Conservation (phyloP, 164 flowering plant species). For the Malania oleifera region DNA sequence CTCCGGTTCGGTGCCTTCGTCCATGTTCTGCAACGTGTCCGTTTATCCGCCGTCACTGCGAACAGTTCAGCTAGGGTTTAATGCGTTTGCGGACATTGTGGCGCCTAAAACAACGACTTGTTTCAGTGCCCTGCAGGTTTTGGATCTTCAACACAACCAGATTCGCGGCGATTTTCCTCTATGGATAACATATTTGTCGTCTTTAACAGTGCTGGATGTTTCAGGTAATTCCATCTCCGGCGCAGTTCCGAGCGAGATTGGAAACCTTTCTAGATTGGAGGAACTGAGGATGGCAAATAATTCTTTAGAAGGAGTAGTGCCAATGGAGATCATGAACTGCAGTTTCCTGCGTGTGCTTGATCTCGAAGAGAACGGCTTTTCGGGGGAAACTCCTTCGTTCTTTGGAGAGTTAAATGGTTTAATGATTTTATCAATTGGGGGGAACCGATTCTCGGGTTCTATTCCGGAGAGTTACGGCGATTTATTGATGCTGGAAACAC, state of each 20-base stretch:
- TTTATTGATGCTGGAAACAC: slow-evolving; percentile 22
- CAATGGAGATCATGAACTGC: slow-evolving; percentile 38
- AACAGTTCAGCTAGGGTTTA: slow-evolving; percentile 23
- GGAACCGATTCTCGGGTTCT: slow-evolving; percentile 37
- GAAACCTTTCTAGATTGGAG: slow-evolving; percentile 19
- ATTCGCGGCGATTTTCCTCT: slow-evolving; percentile 20
- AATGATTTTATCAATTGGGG: slow-evolving; percentile 29
- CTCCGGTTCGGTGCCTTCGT: slow-evolving; percentile 24
- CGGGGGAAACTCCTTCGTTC: slow-evolving; percentile 35
- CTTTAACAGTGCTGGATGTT: slow-evolving; percentile 20
- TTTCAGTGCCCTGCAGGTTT: slow-evolving; percentile 19
- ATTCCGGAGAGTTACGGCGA: slow-evolving; percentile 31
- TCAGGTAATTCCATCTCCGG: slow-evolving; percentile 32
- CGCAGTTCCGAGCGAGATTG: slow-evolving; percentile 18
- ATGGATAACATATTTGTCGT: slow-evolving; percentile 15
- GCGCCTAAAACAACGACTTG: neutral
- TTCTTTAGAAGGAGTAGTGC: slow-evolving; percentile 31
- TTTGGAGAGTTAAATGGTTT: slow-evolving; percentile 32
- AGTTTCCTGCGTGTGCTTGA: slow-evolving; percentile 29
- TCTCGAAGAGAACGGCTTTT: slow-evolving; percentile 38
- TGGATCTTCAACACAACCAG: slow-evolving; percentile 24
- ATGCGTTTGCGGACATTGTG: slow-evolving; percentile 22
- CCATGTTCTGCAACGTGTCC: slow-evolving; percentile 22
- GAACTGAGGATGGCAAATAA: slow-evolving; percentile 28
- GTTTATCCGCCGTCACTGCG: slow-evolving; percentile 16